phyloP scores from a whole-genome alignment of 768 basidiomycete species.

The Boletus barrowsii region DNA sequence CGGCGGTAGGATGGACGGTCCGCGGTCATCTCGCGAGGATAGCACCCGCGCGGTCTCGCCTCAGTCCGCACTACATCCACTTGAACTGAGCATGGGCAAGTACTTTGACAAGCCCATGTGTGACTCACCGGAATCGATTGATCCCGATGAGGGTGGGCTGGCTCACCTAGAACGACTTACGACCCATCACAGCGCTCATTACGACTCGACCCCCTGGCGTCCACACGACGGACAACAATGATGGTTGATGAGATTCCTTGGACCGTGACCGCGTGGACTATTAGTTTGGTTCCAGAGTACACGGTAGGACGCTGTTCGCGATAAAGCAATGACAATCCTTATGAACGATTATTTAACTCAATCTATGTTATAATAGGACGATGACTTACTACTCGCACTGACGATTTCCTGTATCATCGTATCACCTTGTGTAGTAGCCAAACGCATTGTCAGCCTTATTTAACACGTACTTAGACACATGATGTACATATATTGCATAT shows the following conservation, averaged over 20 bases:
- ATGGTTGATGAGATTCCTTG: background rate
- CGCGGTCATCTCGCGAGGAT: background rate
- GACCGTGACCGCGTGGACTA: background rate
- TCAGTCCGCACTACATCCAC: background rate
- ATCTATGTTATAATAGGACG: slow-evolving; percentile 8
- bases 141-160: background rate
- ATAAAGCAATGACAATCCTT: background rate
- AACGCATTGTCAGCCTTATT: too few relatives aligned
- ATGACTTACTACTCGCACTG: background rate
- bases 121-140: slow-evolving; percentile 23
- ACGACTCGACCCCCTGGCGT: background rate
- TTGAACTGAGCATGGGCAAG: slow-evolving; percentile 1
- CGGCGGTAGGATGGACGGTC: background rate
- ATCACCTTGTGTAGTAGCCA: background rate
- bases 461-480: background rate
- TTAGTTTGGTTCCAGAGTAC: background rate
- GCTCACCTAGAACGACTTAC: background rate
- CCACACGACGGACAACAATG: background rate
- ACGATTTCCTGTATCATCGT: slow-evolving; percentile 1
- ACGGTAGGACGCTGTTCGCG: background rate
- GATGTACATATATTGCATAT: background rate
- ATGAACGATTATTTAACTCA: background rate
- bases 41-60: background rate
- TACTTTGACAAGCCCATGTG: slow-evolving; percentile 14
- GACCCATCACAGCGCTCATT: background rate